Evolutionary conservation across 305 asterid genomes (phyloP), one percentile per base, ranked within the genome.

Genomic region (Fraxinus greggii): DNA sequence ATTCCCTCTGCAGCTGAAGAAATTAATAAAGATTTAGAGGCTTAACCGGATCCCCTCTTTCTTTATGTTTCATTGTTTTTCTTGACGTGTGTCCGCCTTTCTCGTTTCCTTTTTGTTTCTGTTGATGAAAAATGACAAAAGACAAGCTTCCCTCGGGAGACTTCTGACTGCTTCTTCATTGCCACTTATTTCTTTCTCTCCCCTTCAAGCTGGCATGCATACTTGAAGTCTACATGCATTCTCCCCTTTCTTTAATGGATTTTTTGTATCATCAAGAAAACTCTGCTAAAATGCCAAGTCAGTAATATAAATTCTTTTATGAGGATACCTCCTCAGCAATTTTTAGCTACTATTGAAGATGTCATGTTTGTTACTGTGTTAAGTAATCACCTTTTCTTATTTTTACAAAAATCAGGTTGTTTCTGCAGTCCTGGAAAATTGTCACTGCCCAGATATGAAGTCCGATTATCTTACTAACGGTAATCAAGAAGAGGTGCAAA

Each of bases 351-450:
- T 82, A 81, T 51, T 51, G 74, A 74, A 82, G 84, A 56, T 29
- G 31, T 82, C 21, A 28, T 70, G 13, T 56, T 80, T 54, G 38
- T 48, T 67, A 56, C 63, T 54, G 72, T 80, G 81, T 84, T 77
- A 85, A 81, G 78, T 83, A 87, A 79, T 81, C 77, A 8, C 29
- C 36, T 54, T 83, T 75, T 85, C 76, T 85, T 87, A 83, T 86
- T 86, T 84, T 72, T 85, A 91, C 88, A 90, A 89, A 89, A 90
- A 85, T 82, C 97, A 92, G 97, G 93, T 91, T 85, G 95, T 89
- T 40, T 89, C 92, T 79, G 95, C 92, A 76, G 90, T 92, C 84
- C 89, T 92, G 82, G 97, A 92, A 84, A 92, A 90, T 87, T 90
- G 85, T 83, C 90, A 86, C 84, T 89, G 79, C 82, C 77, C 84